These are phyloP conservation scores for Exsudoporus frostii DNA, from an alignment of 768 basidiomycete genomes.

Conservation along the genomic window DNA sequence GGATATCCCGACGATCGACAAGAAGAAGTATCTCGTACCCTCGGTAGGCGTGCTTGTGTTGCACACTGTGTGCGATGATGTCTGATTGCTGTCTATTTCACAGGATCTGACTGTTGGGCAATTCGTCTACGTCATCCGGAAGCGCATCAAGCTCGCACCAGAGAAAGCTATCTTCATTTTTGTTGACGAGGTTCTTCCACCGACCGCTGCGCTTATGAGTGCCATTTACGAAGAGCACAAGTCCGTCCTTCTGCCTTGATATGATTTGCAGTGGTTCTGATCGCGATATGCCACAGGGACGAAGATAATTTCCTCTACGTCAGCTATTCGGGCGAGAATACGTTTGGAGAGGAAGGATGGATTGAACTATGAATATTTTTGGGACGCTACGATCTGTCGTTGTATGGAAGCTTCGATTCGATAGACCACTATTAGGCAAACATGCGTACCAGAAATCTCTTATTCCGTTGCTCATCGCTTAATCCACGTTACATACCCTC, in stretches of 20 bases:
- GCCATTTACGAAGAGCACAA: conserved; percentile 99
- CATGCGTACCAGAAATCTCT: conserved; percentile 21
- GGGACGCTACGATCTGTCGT: conserved; percentile 19
- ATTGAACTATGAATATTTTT: conserved; percentile 30
- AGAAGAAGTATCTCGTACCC: conserved; percentile 99
- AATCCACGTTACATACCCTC: conserved; percentile 29
- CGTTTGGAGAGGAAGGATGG: conserved; percentile 59
- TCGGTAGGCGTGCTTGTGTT: conserved; percentile 55
- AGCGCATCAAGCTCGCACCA: conserved; percentile 98
- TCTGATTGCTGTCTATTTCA: conserved; percentile 21
- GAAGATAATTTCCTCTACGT: conserved; percentile 99
- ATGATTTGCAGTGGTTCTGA: conserved; percentile 25
- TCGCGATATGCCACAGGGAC: conserved; percentile 55
- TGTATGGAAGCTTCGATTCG: conserved; percentile 20
- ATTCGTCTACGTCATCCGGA: conserved; percentile 99
- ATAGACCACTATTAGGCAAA: conserved; percentile 29
- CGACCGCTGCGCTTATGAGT: conserved; percentile 97
- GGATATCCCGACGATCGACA: conserved; percentile 99
- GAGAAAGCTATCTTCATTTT: conserved; percentile 99
- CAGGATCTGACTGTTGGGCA: conserved; percentile 97
- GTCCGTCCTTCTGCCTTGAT: conserved; percentile 46
- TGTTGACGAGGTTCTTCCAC: conserved; percentile 97
- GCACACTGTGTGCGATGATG: conserved; percentile 16
- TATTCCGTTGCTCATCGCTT: conserved; percentile 6
- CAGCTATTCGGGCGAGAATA: conserved; percentile 98